These are phyloP conservation scores for Lippia alba DNA, from an alignment of 305 asterid genomes.

Conservation along the genomic window DNA sequence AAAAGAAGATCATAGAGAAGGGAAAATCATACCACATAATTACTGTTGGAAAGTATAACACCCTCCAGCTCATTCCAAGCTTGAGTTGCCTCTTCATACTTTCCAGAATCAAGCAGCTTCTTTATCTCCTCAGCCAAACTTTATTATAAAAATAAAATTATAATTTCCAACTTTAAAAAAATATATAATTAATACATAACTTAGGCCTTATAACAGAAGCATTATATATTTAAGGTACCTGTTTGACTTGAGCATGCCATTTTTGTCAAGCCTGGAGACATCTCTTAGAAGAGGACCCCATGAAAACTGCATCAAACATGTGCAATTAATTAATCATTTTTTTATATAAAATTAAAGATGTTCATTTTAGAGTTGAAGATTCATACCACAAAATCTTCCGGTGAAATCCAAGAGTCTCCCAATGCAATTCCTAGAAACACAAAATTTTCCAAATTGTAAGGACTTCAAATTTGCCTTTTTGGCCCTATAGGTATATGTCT, in stretches of 20 bases:
- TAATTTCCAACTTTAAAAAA: neutral
- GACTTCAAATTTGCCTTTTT: neutral
- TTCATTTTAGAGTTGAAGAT: neutral
- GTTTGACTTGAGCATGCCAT: conserved; percentile 56
- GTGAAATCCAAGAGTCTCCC: conserved; percentile 79
- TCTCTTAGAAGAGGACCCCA: conserved; percentile 85
- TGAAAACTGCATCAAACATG: conserved; percentile 51
- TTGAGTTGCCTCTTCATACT: conserved; percentile 56
- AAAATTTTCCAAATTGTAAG: neutral
- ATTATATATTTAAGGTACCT: conserved; percentile 43
- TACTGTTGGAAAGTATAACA: conserved; percentile 43
- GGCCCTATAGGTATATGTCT: no score
- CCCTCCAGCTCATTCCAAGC: conserved; percentile 56
- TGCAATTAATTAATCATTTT: neutral
- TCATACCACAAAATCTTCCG: conserved; percentile 69
- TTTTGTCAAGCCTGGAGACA: conserved; percentile 67
- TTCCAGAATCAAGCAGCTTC: conserved; percentile 50
- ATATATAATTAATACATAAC: neutral
- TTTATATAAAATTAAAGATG: neutral
- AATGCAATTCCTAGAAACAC: conserved; percentile 57
- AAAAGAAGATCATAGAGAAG: neutral
- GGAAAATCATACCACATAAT: conserved; percentile 54
- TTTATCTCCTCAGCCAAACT: conserved; percentile 61
- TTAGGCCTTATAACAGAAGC: conserved; percentile 1
- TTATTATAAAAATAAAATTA: conserved; percentile 28